A percentile compares a stretch with the other conserved stretches of the same genome.
Conservation (phyloP, 2,329 filamentous ascomycete species). For the Aspergillus ibericus region DNA sequence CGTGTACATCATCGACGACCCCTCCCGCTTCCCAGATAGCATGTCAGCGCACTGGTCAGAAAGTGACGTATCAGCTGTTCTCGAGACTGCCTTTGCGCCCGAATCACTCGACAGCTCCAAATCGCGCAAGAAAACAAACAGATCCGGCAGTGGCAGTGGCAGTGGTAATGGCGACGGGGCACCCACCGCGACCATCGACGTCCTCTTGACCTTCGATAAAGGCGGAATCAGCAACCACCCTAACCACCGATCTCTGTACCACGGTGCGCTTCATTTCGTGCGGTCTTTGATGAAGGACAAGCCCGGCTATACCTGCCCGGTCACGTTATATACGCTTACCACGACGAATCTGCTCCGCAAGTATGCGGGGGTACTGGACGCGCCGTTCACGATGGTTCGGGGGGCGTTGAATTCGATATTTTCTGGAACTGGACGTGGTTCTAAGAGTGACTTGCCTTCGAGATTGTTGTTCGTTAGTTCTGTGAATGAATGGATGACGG, state of each 20-base stretch:
- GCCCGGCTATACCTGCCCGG: constrained; percentile 67
- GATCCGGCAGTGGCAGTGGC: too few relatives aligned
- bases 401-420: constrained; percentile 48
- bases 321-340: constrained; percentile 82
- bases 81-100: constrained; percentile 73
- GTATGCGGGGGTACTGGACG: constrained; percentile 76
- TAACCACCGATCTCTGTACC: constrained; percentile 88
- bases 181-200: constrained; percentile 65
- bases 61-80: constrained; percentile 66
- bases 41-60: constrained; percentile 80
- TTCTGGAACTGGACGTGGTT: constrained; percentile 19
- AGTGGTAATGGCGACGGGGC: constrained; percentile 31
- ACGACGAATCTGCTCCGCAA: constrained; percentile 74
- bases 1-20: constrained; percentile 80
- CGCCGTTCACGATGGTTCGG: constrained; percentile 66
- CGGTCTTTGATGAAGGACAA: constrained; percentile 62
- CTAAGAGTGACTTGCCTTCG: constrained; percentile 55
- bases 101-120: constrained; percentile 46
- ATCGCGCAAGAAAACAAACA: constrained; percentile 33
- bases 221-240: constrained; percentile 81
- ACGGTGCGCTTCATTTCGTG: constrained; percentile 75
- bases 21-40: constrained; percentile 77
- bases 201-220: constrained; percentile 87
- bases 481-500: constrained; percentile 63
- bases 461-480: constrained; percentile 71